These are phyloP conservation scores for Boletus huronensis DNA, from an alignment of 768 basidiomycete species.

Conservation along the genomic window DNA sequence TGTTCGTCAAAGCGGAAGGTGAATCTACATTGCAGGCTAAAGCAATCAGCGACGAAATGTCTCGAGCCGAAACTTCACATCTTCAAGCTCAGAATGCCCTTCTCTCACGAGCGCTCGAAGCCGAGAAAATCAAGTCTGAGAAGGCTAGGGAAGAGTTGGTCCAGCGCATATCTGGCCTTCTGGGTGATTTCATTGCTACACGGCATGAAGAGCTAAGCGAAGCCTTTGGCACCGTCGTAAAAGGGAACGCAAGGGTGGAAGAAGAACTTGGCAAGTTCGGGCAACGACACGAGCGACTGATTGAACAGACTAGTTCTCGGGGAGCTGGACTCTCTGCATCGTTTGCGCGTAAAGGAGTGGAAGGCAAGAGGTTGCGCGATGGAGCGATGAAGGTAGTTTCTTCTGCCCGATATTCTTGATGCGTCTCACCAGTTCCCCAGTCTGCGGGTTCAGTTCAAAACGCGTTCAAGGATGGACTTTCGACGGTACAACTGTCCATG, in stretches of 20 bases:
- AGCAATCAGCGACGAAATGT: constrained; percentile 43
- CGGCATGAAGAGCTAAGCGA: constrained; percentile 65
- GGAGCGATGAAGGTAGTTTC: constrained; percentile 53
- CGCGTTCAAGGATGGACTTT: constrained; percentile 41
- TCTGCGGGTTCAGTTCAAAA: constrained; percentile 37
- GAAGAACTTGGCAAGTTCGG: constrained; percentile 46
- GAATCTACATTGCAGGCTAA: constrained; percentile 49
- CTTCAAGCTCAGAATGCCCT: constrained; percentile 69
- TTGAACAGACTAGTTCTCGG: constrained; percentile 40
- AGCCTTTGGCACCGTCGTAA: constrained; percentile 49
- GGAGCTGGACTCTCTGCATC: constrained; percentile 39
- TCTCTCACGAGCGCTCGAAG: constrained; percentile 56
- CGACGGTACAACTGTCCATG: constrained; percentile 42
- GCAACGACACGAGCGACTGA: constrained; percentile 45
- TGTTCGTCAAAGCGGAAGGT: constrained; percentile 55
- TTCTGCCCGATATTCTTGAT: background rate
- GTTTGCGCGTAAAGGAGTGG: constrained; percentile 44
- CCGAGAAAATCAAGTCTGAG: constrained; percentile 64
- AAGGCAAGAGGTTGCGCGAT: constrained; percentile 55
- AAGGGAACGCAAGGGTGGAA: constrained; percentile 55
- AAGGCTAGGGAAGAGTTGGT: constrained; percentile 70
- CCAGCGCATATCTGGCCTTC: constrained; percentile 66
- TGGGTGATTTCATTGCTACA: constrained; percentile 66
- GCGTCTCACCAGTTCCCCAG: constrained; percentile 33
- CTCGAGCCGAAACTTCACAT: constrained; percentile 52